Evolutionary conservation across 2,329 filamentous ascomycete species (phyloP).

Genomic region (Lachnellula suecica): DNA sequence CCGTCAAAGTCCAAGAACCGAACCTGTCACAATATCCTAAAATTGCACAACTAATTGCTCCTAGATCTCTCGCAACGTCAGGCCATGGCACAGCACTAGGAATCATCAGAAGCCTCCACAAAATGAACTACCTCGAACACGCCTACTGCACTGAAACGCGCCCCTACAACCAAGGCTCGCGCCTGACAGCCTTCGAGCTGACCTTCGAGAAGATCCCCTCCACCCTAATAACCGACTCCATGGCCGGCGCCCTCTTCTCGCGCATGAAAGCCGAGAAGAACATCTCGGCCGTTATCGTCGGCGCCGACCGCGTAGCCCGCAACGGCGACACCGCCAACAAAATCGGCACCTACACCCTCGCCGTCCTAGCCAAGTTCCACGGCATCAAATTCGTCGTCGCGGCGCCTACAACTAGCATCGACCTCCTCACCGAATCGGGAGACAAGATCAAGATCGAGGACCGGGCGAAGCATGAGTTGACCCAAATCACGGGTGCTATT

Average conservation of each 20-base stretch:
- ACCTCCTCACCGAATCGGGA: constrained; percentile 76
- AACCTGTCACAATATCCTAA: background rate
- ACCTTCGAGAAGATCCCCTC: constrained; percentile 89
- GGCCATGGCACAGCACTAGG: constrained; percentile 97
- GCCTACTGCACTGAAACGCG: constrained; percentile 97
- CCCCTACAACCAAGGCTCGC: constrained; percentile 96
- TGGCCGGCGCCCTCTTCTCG: constrained; percentile 83
- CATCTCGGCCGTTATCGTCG: constrained; percentile 87
- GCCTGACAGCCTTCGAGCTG: constrained; percentile 94
- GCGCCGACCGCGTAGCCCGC: constrained; percentile 89
- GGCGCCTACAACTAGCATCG: constrained; percentile 91
- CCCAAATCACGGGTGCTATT: constrained; percentile 76
- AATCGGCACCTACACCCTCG: constrained; percentile 91
- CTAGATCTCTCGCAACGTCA: constrained; percentile 85
- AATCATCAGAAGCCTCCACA: constrained; percentile 81
- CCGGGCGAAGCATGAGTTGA: constrained; percentile 77
- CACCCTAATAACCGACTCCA: constrained; percentile 92
- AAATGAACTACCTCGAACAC: constrained; percentile 65
- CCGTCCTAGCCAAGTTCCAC: constrained; percentile 85
- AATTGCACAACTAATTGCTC: constrained; percentile 12
- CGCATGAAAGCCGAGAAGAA: constrained; percentile 60
- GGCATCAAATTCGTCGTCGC: constrained; percentile 93
- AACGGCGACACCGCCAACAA: constrained; percentile 99
- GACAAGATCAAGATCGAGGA: constrained; percentile 87
- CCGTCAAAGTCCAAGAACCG: background rate